Evolutionary conservation across 805 yeast species (phyloP), one percentile per base, ranked within the genome.

Genomic region (Ascoidea asiatica): DNA sequence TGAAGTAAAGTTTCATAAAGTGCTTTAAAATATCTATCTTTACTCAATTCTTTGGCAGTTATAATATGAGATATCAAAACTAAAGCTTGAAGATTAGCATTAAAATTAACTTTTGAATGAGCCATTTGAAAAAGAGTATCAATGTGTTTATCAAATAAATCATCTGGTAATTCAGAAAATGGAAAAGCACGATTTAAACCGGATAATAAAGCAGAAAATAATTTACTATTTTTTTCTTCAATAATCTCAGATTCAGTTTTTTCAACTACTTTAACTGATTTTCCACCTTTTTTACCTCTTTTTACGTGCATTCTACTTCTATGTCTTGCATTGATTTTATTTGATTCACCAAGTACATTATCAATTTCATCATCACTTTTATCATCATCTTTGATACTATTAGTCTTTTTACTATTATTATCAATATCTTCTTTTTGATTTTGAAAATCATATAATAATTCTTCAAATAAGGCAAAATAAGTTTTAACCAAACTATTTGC

Each of bases 101-200:
- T 86, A 69, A 90, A 89, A 60, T 92, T 92, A 29, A 29, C 35
- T 21, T 95, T 78, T 17, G 95, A 81, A 61, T 90, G 97, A 4
- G 97, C 89, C 59, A 90, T 90, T 56, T 77, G 77, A 71, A 82
- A 92, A 46, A 92, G 66, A 0, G 95, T 81, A 56, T 86, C 81
- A 56, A 90, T 67, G 63, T 92, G 97, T 48, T 73, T 68, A 51
- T 77, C 75, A 56, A 81, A 86, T 5, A 75, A 73, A 22, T 81
- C 79, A 37, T 77, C 72, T 17, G 87, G 79, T 44, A 92, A 67
- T 50, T 77, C 72, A 2, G 95, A 79, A 59, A 85, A 92, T 45
- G 97, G 97, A 70, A 86, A 90, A 0, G 97, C 89, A 64, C 98
- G 83, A 60, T 92, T 92, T 47, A 92, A 74, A 53, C 98, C 98